Evolutionary conservation across 306 rosid species (phyloP).

Genomic region (Myrica gale): DNA sequence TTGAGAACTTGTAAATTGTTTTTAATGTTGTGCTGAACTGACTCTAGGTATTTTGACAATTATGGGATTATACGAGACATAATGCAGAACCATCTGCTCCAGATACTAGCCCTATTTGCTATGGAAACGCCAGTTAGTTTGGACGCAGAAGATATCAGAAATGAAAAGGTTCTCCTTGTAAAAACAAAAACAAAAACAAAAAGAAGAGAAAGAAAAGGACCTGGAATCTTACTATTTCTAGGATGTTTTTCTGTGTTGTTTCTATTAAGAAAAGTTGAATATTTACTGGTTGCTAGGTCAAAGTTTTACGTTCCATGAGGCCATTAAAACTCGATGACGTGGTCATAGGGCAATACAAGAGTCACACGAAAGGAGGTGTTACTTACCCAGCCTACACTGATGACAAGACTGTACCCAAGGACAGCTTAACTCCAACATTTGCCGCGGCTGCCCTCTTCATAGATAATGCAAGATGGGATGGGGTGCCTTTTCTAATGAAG

Average conservation of each 20-base stretch:
- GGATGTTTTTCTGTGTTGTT: background rate
- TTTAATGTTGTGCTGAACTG: slow-evolving; percentile 10
- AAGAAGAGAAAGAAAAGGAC: background rate
- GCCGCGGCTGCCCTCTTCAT: slow-evolving; percentile 94
- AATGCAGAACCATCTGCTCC: slow-evolving; percentile 95
- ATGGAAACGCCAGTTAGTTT: slow-evolving; percentile 97
- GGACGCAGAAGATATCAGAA: slow-evolving; percentile 92
- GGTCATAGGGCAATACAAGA: slow-evolving; percentile 76
- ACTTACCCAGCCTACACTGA: slow-evolving; percentile 72
- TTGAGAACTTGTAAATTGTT: slow-evolving; percentile 20
- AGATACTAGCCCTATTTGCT: slow-evolving; percentile 88
- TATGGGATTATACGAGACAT: slow-evolving; percentile 91
- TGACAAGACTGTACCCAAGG: slow-evolving; percentile 79
- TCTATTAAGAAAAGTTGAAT: slow-evolving; percentile 5
- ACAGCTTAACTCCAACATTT: slow-evolving; percentile 86
- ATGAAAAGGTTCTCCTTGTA: slow-evolving; percentile 65
- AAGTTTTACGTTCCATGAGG: slow-evolving; percentile 89
- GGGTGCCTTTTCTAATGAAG: slow-evolving; percentile 90
- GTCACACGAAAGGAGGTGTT: slow-evolving; percentile 74
- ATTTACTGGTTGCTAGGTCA: slow-evolving; percentile 56
- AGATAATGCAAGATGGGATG: slow-evolving; percentile 94
- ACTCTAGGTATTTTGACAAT: slow-evolving; percentile 72
- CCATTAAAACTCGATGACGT: slow-evolving; percentile 61
- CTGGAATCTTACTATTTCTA: background rate
- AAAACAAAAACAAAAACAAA: background rate